Conservation (phyloP, 768 basidiomycete genomes). For the Pulveroboletus sp. region DNA sequence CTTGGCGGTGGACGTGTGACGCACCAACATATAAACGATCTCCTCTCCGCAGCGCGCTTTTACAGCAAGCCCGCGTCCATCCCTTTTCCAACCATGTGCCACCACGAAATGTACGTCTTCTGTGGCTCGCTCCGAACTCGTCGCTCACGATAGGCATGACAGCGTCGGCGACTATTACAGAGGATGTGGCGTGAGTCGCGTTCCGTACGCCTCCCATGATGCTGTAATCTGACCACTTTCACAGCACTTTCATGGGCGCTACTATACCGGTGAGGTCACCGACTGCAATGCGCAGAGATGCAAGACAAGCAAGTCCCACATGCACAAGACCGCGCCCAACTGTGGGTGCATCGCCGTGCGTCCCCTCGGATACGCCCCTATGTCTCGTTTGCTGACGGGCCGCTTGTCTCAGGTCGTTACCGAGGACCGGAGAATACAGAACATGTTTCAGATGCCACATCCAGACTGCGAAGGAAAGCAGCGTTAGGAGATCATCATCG, state of each 20-base stretch:
- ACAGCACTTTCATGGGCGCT: slow-evolving; percentile 38
- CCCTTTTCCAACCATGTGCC: slow-evolving; percentile 31
- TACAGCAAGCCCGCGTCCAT: background rate
- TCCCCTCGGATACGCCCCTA: slow-evolving; percentile 12
- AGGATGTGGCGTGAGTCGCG: slow-evolving; percentile 32
- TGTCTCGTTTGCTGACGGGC: background rate
- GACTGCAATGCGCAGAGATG: slow-evolving; percentile 32
- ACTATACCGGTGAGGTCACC: slow-evolving; percentile 31
- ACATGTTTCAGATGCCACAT: slow-evolving; percentile 33
- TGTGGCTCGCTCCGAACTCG: background rate
- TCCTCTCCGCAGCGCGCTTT: background rate
- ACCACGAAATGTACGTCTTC: slow-evolving; percentile 34
- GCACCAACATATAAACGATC: slow-evolving; percentile 10
- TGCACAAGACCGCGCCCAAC: slow-evolving; percentile 34
- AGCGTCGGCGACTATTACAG: slow-evolving; percentile 37
- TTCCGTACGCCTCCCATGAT: background rate
- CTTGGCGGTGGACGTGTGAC: slow-evolving; percentile 6
- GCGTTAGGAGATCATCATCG: slow-evolving; percentile 12
- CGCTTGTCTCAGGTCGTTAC: slow-evolving; percentile 28
- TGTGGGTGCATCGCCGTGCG: slow-evolving; percentile 31
- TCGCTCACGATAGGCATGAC: slow-evolving; percentile 4
- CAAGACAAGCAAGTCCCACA: slow-evolving; percentile 34
- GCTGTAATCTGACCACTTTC: slow-evolving; percentile 6
- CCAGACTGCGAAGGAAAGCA: slow-evolving; percentile 28
- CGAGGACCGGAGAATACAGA: slow-evolving; percentile 35